Conservation (phyloP, 225 moss, liverwort and hornwort genomes). For the Marchantia polymorpha region DNA sequence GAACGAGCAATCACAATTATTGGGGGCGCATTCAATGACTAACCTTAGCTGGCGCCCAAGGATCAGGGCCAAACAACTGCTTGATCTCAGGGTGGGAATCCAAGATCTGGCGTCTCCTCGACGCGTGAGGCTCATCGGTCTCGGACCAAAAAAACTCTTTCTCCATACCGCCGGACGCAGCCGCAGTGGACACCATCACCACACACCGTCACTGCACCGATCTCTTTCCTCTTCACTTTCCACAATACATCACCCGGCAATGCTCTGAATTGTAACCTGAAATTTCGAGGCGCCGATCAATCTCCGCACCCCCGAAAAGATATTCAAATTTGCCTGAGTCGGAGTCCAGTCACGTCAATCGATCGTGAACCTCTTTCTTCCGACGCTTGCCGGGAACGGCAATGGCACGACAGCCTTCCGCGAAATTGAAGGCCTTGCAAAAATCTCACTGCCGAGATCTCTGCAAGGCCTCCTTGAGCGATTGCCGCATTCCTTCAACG, state of each 20-base stretch:
- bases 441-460: too few relatives aligned
- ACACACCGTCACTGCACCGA: not conserved
- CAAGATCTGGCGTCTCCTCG: conserved; percentile 72
- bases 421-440: too few relatives aligned
- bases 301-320: too few relatives aligned
- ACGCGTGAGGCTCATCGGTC: conserved; percentile 89
- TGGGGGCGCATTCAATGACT: not conserved
- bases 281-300: not conserved
- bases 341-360: not conserved
- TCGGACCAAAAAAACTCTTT: conserved; percentile 82
- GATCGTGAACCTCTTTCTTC: not conserved
- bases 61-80: conserved; percentile 85
- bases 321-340: not conserved
- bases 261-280: not conserved
- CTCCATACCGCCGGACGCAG: conserved; percentile 42
- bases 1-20: not conserved
- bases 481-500: too few relatives aligned
- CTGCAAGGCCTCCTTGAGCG: too few relatives aligned
- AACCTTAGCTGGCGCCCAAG: conserved; percentile 70
- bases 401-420: too few relatives aligned
- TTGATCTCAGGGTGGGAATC: conserved; percentile 91
- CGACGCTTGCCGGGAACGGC: too few relatives aligned
- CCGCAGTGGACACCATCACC: not conserved
- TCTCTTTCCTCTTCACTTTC: too few relatives aligned
- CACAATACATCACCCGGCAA: not conserved